A percentile compares a stretch with the other conserved stretches of the same genome.
phyloP scores from a whole-genome alignment of 108 stramenopile species.

The Fragilariopsis cylindrus region DNA sequence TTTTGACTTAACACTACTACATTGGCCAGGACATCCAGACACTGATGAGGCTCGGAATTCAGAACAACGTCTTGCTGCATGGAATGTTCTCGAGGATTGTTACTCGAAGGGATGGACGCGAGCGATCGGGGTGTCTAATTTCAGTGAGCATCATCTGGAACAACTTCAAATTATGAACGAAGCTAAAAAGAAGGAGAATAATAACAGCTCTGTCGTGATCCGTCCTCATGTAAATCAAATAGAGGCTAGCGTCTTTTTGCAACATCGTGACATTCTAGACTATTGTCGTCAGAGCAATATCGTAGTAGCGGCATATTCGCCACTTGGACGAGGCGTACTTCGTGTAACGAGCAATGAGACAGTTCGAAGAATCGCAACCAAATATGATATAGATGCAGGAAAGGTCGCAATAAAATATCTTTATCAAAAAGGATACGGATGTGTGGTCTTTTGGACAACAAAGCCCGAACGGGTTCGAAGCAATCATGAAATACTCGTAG shows the following conservation, averaged over 20 bases:
- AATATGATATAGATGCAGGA: neutral
- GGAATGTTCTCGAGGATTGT: constrained; percentile 39
- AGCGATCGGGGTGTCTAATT: constrained; percentile 47
- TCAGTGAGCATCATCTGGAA: constrained; percentile 31
- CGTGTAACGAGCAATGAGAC: neutral
- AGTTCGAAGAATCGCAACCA: neutral
- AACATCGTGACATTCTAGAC: constrained; percentile 9
- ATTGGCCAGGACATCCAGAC: constrained; percentile 38
- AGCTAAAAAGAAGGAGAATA: neutral
- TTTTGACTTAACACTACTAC: constrained; percentile 36
- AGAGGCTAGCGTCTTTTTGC: constrained; percentile 35
- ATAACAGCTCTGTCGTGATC: constrained; percentile 20
- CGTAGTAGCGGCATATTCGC: constrained; percentile 13
- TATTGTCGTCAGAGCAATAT: constrained; percentile 11
- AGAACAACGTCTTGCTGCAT: constrained; percentile 36
- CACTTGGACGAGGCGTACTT: neutral
- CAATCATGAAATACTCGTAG: neutral
- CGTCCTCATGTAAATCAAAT: constrained; percentile 44
- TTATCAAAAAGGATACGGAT: constrained; percentile 12
- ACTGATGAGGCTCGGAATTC: constrained; percentile 4
- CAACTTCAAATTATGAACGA: constrained; percentile 18
- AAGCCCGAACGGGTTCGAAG: neutral
- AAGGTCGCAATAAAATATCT: constrained; percentile 14
- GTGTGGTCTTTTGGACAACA: constrained; percentile 14
- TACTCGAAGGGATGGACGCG: constrained; percentile 40